Base-by-base conservation (phyloP, 1,284 basidiomycete genomes). In the Marasmius fiardii region DNA sequence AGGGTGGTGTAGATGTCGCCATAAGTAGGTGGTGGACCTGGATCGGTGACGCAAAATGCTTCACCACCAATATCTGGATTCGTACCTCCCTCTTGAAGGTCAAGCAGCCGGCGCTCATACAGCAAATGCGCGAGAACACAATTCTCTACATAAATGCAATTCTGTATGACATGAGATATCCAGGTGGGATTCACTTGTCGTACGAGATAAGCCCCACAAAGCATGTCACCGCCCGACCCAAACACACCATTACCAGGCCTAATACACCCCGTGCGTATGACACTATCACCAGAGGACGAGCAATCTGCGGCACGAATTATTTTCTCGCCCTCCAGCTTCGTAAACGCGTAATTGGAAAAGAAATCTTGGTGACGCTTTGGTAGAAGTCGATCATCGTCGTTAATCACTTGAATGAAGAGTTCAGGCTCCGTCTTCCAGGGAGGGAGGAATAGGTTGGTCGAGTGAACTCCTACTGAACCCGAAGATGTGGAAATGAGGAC, bases 191-290 rank as follows among this genome's bases (percentile, higher is more conserved):
- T 88, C 53, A 70, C 66, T 63, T 78, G 71, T 35, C 83, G 78
- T 2, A 78, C 71, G 31, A 90, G 77, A 63, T 84, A 85, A 14
- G 80, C 78, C 11, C 80, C 85, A 53, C 79, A 81, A 11, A 88
- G 65, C 62, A 85, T 76, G 65, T 90, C 88, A 2, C 88, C 88
- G 23, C 87, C 81, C 1, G 87, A 82, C 1, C 88, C 88, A 65
- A 81, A 90, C 1, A 89, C 70, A 0, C 85, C 88, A 60, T 90
- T 90, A 0, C 88, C 87, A 2, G 89, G 88, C 14, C 89, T 80
- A 39, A 91, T 73, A 59, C 80, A 84, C 0, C 88, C 88, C 6
- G 87, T 90, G 48, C 82, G 75, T 33, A 91, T 64, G 8, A 73
- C 64, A 24, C 67, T 44, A 20, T 43, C 33, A 26, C 47, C 47